A percentile compares a stretch with the other conserved stretches of the same genome.
phyloP scores from a whole-genome alignment of 495 filamentous ascomycete species.

The Neohortaea acidophila region DNA sequence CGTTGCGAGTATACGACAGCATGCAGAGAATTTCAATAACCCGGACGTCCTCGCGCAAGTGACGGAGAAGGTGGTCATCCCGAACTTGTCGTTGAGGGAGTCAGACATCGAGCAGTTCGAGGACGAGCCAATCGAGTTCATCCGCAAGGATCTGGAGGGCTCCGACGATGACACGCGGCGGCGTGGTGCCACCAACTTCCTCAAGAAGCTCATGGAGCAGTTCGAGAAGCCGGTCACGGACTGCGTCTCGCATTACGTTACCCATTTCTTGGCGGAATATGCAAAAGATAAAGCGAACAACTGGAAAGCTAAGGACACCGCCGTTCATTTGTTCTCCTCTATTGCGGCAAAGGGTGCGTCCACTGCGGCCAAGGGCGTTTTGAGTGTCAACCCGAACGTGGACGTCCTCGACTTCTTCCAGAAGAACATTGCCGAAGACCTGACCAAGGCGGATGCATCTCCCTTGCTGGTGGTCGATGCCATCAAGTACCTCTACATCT shows the following conservation, averaged over 20 bases:
- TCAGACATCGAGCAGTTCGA: conserved; percentile 93
- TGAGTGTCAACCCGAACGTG: conserved; percentile 60
- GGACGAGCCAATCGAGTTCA: conserved; percentile 98
- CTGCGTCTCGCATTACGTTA: conserved; percentile 66
- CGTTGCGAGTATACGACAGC: conserved; percentile 55
- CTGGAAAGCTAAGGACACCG: conserved; percentile 96
- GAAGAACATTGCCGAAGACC: conserved; percentile 69
- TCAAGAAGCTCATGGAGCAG: conserved; percentile 69
- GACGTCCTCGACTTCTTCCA: conserved; percentile 89
- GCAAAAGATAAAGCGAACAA: conserved; percentile 49
- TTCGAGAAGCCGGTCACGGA: conserved; percentile 73
- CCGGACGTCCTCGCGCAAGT: conserved; percentile 60
- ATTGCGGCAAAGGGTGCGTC: conserved; percentile 81
- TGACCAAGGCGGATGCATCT: conserved; percentile 51
- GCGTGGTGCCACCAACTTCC: conserved; percentile 83
- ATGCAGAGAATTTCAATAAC: conserved; percentile 75
- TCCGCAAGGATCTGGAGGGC: conserved; percentile 85
- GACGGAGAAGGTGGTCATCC: conserved; percentile 85
- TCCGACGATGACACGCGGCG: conserved; percentile 88
- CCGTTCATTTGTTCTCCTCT: conserved; percentile 84
- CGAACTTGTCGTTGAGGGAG: conserved; percentile 77
- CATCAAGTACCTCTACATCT: conserved; percentile 91
- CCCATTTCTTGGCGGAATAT: conserved; percentile 59
- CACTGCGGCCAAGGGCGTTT: conserved; percentile 74
- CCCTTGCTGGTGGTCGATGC: conserved; percentile 92